Percentiles rank a stretch among this genome's conserved stretches.
These are phyloP conservation scores for Penicillium occitanis DNA, from an alignment of 2,329 filamentous ascomycete species.

Conservation along the genomic window DNA sequence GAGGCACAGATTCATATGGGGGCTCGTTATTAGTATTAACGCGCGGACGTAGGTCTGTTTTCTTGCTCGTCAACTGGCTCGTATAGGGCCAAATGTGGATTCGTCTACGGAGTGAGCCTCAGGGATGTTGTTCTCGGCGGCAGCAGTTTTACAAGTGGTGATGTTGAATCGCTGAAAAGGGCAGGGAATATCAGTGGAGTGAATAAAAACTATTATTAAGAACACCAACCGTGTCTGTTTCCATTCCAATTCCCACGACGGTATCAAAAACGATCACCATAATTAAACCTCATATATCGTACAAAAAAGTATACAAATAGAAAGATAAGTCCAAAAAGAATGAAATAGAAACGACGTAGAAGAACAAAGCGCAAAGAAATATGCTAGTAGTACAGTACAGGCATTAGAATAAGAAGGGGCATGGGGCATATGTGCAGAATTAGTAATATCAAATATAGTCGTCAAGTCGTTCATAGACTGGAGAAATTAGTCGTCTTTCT, in stretches of 20 bases:
- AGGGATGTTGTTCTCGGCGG: too few species aligned
- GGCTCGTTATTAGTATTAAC: too few species aligned
- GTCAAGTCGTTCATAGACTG: constrained; percentile 16
- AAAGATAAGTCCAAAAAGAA: not conserved
- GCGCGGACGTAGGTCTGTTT: too few species aligned
- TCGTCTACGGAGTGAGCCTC: too few species aligned
- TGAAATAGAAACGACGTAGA: not conserved
- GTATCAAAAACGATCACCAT: not conserved
- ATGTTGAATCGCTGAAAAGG: not conserved
- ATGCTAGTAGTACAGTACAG: constrained; percentile 19
- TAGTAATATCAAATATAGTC: constrained; percentile 13
- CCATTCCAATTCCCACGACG: not conserved
- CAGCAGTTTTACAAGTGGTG: too few species aligned
- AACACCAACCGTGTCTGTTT: not conserved
- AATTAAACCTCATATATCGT: constrained; percentile 8
- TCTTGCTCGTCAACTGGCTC: too few species aligned
- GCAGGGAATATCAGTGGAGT: not conserved
- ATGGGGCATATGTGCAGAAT: constrained; percentile 6
- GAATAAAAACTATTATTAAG: not conserved
- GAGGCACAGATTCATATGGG: too few species aligned
- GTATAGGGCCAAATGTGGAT: too few species aligned
- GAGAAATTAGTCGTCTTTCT: constrained; percentile 17
- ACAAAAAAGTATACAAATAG: constrained; percentile 4
- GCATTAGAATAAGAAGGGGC: not conserved
- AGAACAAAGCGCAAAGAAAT: not conserved